Base-by-base conservation (phyloP, 129 eudicot species). In the Helichrysum umbraculigerum region DNA sequence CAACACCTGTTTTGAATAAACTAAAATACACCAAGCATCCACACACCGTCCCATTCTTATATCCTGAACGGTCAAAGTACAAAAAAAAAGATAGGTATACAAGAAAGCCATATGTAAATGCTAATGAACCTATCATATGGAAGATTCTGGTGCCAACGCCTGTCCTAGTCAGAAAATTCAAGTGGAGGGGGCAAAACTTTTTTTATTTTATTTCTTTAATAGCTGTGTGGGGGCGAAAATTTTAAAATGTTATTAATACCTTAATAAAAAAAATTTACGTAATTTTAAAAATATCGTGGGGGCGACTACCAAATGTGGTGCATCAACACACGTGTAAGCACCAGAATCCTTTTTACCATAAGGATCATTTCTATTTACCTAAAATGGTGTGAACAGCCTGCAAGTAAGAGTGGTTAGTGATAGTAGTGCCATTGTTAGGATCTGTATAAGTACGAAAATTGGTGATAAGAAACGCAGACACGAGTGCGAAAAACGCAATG, bases 1-100 rank as follows among this genome's bases (percentile, higher is more conserved):
- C 88, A 80, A 92, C 88, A 57, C 92, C 96, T 6, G 85, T 73
- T 75, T 89, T 86, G 70, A 84, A 81, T 39, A 90, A 78, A 83
- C 86, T 88, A 64, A 90, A 74, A 32, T 81, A 75, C 35, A 86
- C 86, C 72, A 90, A 66, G 14, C 85, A 75, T 39, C 89, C 90
- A 65, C 95, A 86, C 15, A 82, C 67, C 81, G 74, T 64, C 14
- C 92, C 85, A 30, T 78, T 84, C 72, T 68, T 86, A 69, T 85
- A 82, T 50, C 98, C 98, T 92, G 87, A 56, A 58, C 81, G 6
- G 5, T 75, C 30, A 5, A 47, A 11, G 17, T 1, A 4, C 57
- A 44, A 60, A 6, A 54, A 35, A 25, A 15, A 4, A 78, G 65
- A 33, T 78, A 68, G 42, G 7, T 7, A 7, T 37, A 34, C 7